Conservation (phyloP, 495 filamentous ascomycete species). For the Aspergillus bertholletiae region DNA sequence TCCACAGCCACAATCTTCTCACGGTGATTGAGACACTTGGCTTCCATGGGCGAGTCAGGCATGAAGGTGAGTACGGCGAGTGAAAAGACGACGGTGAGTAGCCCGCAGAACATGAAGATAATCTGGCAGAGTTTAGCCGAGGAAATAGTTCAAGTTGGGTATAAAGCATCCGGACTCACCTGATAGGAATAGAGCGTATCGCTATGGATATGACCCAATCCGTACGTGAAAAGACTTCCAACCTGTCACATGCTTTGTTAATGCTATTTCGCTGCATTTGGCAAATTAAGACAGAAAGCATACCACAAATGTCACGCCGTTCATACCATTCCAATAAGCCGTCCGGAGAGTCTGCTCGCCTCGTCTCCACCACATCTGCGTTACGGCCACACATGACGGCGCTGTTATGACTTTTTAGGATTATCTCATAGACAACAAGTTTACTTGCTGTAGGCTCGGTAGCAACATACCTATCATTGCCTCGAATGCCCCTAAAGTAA, state of each 20-base stretch:
- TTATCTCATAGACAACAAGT: not conserved
- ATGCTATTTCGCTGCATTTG: not conserved
- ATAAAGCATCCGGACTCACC: constrained; percentile 1
- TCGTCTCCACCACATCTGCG: constrained; percentile 57
- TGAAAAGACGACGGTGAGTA: constrained; percentile 35
- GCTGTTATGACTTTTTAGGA: constrained; percentile 22
- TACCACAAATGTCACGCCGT: constrained; percentile 40
- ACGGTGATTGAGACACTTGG: constrained; percentile 35
- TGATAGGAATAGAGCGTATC: constrained; percentile 46
- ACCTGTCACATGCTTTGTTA: constrained; percentile 4
- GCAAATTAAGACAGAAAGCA: not conserved
- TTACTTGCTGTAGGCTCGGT: not conserved
- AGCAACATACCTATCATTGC: constrained; percentile 18
- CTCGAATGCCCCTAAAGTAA: constrained; percentile 58
- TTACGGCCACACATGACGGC: constrained; percentile 50
- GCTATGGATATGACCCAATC: constrained; percentile 52
- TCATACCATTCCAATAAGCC: constrained; percentile 53
- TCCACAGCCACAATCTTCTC: constrained; percentile 50
- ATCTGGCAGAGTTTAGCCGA: constrained; percentile 20
- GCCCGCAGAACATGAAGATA: constrained; percentile 54
- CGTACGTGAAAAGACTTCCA: constrained; percentile 46
- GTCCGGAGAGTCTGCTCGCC: constrained; percentile 51
- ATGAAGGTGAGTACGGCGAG: constrained; percentile 37
- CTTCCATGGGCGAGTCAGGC: constrained; percentile 49
- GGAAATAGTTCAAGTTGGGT: no score